Conservation (phyloP, 1,284 basidiomycete species). For the Takashimella koratensis region DNA sequence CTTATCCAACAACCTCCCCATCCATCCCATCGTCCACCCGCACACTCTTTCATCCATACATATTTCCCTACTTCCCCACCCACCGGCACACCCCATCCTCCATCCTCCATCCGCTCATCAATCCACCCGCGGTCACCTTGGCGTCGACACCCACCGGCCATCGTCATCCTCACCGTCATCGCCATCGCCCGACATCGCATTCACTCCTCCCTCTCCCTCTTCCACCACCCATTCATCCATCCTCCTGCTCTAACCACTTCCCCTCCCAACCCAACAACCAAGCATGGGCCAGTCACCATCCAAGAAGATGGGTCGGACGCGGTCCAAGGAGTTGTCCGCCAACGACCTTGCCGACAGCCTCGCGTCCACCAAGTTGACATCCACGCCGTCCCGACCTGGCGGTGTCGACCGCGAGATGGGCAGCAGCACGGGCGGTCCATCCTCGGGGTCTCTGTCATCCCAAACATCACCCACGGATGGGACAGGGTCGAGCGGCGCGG, state of each 20-base stretch:
- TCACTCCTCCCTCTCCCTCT: neutral
- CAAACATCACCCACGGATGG: neutral
- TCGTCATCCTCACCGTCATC: no score
- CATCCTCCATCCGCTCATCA: no score
- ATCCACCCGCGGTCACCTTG: no score
- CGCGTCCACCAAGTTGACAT: conserved; percentile 30
- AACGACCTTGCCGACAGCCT: conserved; percentile 43
- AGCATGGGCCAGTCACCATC: conserved; percentile 49
- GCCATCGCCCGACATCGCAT: no score
- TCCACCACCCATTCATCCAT: neutral
- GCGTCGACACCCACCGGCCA: no score
- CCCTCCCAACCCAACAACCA: conserved; percentile 1
- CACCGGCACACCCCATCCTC: no score
- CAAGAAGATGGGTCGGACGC: conserved; percentile 50
- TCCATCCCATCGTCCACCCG: no score
- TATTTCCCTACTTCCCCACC: no score
- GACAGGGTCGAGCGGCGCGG: neutral
- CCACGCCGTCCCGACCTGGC: conserved; percentile 14
- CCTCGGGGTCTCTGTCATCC: neutral
- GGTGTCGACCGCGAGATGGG: neutral
- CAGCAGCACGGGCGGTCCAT: neutral
- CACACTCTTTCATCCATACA: no score
- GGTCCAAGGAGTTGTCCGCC: conserved; percentile 48
- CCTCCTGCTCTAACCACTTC: neutral
- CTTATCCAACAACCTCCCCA: no score